phyloP scores from a whole-genome alignment of 257 asterid genomes.

The Thymus mandschuricus region DNA sequence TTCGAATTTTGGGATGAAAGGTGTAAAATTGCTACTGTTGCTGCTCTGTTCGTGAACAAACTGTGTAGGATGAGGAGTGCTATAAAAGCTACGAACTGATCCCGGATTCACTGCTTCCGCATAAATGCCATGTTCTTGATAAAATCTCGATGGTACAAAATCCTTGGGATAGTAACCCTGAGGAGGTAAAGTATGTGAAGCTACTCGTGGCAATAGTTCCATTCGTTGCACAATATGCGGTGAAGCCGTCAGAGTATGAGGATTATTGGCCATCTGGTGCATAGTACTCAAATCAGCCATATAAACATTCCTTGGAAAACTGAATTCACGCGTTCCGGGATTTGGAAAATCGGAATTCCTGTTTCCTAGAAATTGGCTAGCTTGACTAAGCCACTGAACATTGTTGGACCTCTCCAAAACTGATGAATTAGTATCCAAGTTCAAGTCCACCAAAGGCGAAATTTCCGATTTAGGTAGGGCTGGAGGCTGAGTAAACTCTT shows the following conservation, averaged over 20 bases:
- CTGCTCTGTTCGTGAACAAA: slow-evolving; percentile 33
- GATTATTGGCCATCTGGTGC: slow-evolving; percentile 33
- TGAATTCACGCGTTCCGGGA: slow-evolving; percentile 29
- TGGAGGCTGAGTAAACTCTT: slow-evolving; percentile 34
- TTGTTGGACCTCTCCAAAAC: slow-evolving; percentile 21
- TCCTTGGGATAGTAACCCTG: slow-evolving; percentile 35
- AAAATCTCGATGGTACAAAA: slow-evolving; percentile 30
- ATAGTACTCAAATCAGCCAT: slow-evolving; percentile 35
- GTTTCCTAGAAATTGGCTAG: slow-evolving; percentile 25
- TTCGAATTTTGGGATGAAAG: slow-evolving; percentile 28
- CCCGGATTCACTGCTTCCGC: slow-evolving; percentile 27
- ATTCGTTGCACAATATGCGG: slow-evolving; percentile 38
- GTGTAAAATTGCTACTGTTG: slow-evolving; percentile 16
- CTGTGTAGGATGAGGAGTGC: slow-evolving; percentile 35
- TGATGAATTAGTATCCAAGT: slow-evolving; percentile 39
- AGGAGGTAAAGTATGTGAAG: slow-evolving; percentile 42
- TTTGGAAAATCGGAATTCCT: slow-evolving; percentile 27
- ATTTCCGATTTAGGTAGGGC: slow-evolving; percentile 23
- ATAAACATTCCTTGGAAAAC: slow-evolving; percentile 28
- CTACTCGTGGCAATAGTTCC: slow-evolving; percentile 38
- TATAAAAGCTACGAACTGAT: slow-evolving; percentile 24
- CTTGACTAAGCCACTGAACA: slow-evolving; percentile 26
- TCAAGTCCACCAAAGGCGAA: slow-evolving; percentile 36
- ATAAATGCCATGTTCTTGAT: slow-evolving; percentile 26
- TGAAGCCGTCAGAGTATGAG: slow-evolving; percentile 35